phyloP scores from a whole-genome alignment of 2,329 filamentous ascomycete species.

The Calonectria pseudoturangicola region DNA sequence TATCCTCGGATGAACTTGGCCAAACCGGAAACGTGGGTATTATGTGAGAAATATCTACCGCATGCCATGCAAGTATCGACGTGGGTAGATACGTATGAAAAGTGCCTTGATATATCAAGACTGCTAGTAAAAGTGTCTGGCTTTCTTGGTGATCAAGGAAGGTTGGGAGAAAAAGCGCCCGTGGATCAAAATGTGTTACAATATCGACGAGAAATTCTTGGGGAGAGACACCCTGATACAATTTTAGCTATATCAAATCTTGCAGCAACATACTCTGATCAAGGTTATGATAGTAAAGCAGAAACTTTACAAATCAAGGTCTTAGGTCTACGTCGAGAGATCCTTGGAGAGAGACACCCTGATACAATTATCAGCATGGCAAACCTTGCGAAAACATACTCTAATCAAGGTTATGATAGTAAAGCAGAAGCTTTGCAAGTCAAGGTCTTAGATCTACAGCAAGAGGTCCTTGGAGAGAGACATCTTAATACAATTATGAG shows the following conservation, averaged over 20 bases:
- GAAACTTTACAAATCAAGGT: background rate
- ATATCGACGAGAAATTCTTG: background rate
- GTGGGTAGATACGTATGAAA: slow-evolving; percentile 50
- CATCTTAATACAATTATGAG: background rate
- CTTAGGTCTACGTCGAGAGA: background rate
- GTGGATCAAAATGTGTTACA: background rate
- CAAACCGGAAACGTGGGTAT: background rate
- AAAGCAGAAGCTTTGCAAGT: background rate
- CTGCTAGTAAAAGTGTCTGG: slow-evolving; percentile 45
- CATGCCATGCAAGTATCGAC: slow-evolving; percentile 53
- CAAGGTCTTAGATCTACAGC: background rate
- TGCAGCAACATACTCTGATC: background rate
- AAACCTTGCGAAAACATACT: background rate
- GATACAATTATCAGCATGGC: background rate
- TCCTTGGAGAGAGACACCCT: background rate
- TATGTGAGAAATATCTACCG: slow-evolving; percentile 54
- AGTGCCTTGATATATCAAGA: slow-evolving; percentile 28
- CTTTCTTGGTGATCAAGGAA: slow-evolving; percentile 52
- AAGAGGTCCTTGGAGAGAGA: background rate
- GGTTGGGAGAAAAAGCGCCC: background rate
- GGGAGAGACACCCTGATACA: slow-evolving; percentile 38
- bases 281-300: background rate
- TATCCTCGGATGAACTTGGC: slow-evolving; percentile 43
- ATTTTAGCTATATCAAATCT: slow-evolving; percentile 26
- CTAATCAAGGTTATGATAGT: no score